These are phyloP conservation scores for Mrakia frigida DNA, from an alignment of 768 basidiomycete species.

Conservation along the genomic window DNA sequence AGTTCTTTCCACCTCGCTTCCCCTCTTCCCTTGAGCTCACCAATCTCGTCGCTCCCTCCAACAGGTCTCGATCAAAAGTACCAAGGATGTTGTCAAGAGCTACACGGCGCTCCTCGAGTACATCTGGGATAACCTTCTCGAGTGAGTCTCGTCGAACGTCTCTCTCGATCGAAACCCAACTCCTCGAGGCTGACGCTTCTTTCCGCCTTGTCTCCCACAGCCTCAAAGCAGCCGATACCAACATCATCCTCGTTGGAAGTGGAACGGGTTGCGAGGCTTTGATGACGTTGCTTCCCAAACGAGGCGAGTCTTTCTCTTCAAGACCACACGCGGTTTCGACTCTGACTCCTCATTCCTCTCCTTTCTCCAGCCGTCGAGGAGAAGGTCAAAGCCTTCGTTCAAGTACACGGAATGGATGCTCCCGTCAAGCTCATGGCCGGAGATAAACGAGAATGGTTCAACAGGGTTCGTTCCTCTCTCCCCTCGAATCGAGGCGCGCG, in stretches of 20 bases:
- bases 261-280: slow-evolving; percentile 74
- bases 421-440: neutral
- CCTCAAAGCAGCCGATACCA: slow-evolving; percentile 54
- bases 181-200: neutral
- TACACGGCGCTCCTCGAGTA: slow-evolving; percentile 63
- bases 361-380: slow-evolving; percentile 53
- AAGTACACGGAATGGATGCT: slow-evolving; percentile 61
- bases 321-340: neutral
- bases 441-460: slow-evolving; percentile 16
- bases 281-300: slow-evolving; percentile 64
- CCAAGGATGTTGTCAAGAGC: slow-evolving; percentile 33
- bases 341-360: neutral
- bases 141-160: slow-evolving; percentile 52
- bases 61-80: slow-evolving; percentile 30
- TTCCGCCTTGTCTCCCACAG: slow-evolving; percentile 51
- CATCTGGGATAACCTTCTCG: slow-evolving; percentile 93
- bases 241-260: slow-evolving; percentile 78
- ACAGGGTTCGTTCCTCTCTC: neutral
- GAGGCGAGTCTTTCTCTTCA: slow-evolving; percentile 52
- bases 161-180: neutral
- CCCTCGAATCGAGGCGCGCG: neutral
- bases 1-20: neutral
- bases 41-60: slow-evolving; percentile 31
- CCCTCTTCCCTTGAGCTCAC: neutral
- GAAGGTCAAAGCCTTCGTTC: slow-evolving; percentile 65